Evolutionary conservation across 352 stramenopile genomes (phyloP), one percentile per base, ranked within the genome.

Genomic region (Pythium brachiatum): DNA sequence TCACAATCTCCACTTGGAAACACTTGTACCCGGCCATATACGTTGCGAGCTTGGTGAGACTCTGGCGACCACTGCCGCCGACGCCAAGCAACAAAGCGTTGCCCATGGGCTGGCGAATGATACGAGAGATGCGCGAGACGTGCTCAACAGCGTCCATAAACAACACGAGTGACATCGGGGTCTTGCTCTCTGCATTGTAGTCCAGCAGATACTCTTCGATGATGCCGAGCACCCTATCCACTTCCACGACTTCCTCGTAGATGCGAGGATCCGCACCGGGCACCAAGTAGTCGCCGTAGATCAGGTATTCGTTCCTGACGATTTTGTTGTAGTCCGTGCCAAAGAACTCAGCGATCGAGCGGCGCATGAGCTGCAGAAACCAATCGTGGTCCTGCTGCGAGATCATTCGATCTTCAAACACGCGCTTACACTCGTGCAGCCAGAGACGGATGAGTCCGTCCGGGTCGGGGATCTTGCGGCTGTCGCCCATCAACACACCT

Each of bases 1-100:
- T 98, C 5, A 93, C 78, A 60, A 98, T 98, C 66, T 98, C 94
- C n/a, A 98, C 89, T 66, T 98, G 93, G 46, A 96, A 98, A 15
- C 95, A 87, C 31, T 93, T 86, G 71, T 97, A 98, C 0, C 90
- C 90, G 3, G 91, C 90, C 82, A 98, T 98, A 54, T 96, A 98
- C 0, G 89, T 91, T 11, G 94, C 91, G 0, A 98, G 75, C 23
- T 95, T 92, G 0, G 92, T 98, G 13, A 98, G 71, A 64, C 81
- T 96, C 64, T 98, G 94, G 6, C 94, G 84, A 7, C 94, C 94
- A 64, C 86, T 97, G 7, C 94, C 94, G 26, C 95, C 95, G 2
- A 98, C 92, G 8, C 94, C 94, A 4, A 98, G 73, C 39, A 98
- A 73, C 0, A 98, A 63, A 0, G 87, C 90, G 62, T 98, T 98